Evolutionary conservation across 106 monocot species (phyloP), one percentile per base, ranked within the genome.

Genomic region (Platanthera zijinensis): DNA sequence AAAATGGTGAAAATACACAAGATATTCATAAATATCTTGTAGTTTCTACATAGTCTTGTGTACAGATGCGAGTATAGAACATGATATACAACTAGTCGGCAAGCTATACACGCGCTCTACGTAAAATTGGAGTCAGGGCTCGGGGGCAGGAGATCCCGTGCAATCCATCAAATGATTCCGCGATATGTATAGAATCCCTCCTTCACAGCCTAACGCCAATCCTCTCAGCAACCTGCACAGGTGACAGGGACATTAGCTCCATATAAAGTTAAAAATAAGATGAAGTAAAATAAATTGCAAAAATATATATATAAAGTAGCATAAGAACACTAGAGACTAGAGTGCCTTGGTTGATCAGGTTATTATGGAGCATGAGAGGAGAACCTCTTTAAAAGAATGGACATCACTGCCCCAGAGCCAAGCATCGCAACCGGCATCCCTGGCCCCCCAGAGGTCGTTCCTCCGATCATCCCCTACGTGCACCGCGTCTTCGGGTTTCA

Each of bases 331-430:
- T 28, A 8, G 22, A 30, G 18, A 5, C n/a, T 59, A 66, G 30
- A 32, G 30, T 66, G 15, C 28, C 8, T 53, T 53, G 53, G 53
- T 53, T 10, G 14, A 53, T 53, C 53, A 10, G 2, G 6, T 25
- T 67, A 3, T 39, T 13, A 67, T 10, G 17, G 30, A 67, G 30
- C 25, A 67, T 7, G 67, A 67, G 10, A 10, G 13, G 6, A 48
- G 10, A 85, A 95, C 97, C 94, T 99, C 97, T 77, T 88, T 89
- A 80, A 99, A 99, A 59, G 94, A 94, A 82, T 86, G 57, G 21
- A 99, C 89, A 76, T 99, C 97, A 70, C 86, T 92, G 71, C 94
- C 94, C 97, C 97, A 99, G 19, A 99, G 88, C 97, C 97, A 99
- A 50, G 94, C 97, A 83, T 99, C 97, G 82, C 97, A 99, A 68